Evolutionary conservation across 331 rosid species (phyloP).

Genomic region (Malus hybrid): DNA sequence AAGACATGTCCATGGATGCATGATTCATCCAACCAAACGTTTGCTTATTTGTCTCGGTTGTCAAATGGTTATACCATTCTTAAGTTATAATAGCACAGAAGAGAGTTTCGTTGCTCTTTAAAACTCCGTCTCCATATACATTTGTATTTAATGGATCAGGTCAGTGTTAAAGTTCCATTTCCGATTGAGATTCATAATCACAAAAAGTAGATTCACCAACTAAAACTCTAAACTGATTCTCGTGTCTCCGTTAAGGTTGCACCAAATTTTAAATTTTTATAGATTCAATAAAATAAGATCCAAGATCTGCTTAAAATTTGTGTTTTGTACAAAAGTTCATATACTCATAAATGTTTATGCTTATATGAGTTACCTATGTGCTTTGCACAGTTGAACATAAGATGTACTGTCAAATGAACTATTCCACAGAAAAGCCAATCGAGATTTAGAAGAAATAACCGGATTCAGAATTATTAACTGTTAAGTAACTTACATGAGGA

Average conservation of each 20-base stretch:
- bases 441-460: neutral
- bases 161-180: neutral
- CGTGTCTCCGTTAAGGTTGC: neutral
- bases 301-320: neutral
- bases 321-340: neutral
- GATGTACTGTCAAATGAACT: neutral
- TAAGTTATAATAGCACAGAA: neutral
- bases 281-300: neutral
- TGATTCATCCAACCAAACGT: neutral
- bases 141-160: neutral
- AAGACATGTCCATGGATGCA: neutral
- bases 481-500: constrained; percentile 46
- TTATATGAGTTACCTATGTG: neutral
- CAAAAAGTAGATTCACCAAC: neutral
- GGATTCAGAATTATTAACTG: neutral
- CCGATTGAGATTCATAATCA: neutral
- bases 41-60: neutral
- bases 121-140: neutral
- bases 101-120: neutral
- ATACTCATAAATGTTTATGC: neutral
- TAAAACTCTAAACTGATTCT: neutral
- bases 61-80: neutral
- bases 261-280: neutral
- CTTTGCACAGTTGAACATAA: neutral
- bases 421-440: neutral